Evolutionary conservation across 1,284 basidiomycete species (phyloP), one percentile per base, ranked within the genome.

Genomic region (Cutaneotrichosporon sp.): DNA sequence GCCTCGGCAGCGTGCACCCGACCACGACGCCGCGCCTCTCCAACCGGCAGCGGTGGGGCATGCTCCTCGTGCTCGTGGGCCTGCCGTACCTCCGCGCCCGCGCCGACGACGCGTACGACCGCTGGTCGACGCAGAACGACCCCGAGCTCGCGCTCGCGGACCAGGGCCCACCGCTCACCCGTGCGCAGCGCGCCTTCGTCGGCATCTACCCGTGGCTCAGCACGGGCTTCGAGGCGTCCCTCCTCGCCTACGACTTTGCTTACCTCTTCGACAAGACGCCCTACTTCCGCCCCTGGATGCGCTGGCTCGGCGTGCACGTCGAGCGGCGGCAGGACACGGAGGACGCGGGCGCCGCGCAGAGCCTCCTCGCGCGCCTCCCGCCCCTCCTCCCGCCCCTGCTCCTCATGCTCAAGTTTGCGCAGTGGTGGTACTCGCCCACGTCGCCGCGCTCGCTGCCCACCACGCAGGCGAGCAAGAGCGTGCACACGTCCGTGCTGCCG

Each of bases 371-470:
- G 13, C 58, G 64, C 33, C 63, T 78, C 25, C 74, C 72, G 25
- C 71, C 73, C 2, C 68, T 95, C 50, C 84, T 95, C 16, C 85
- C 97, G 2, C 90, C 91, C 4, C 88, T 92, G 36, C 95, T 99
- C 64, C 97, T 99, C 78, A 89, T 93, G 76, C 85, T 99, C 83
- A 97, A 97, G 79, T 95, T 99, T 79, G 83, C 97, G 33, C 94
- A 99, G 80, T 99, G 97, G 95, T 99, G 97, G 95, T 99, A 98
- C 79, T 95, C 93, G 18, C 91, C 95, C 10, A 86, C 87, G 31
- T 97, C 95, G 3, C 94, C 95, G n/a, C 89, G 91, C 54, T 84
- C 88, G 42, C 85, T 88, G 20, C 77, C 91, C 3, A 64, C 53
- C 85, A 89, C 66, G 84, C 87, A 60, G 83, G 86, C 49, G 73